Conservation (phyloP, 2,329 filamentous ascomycete genomes). For the Pezicula radicicola region DNA sequence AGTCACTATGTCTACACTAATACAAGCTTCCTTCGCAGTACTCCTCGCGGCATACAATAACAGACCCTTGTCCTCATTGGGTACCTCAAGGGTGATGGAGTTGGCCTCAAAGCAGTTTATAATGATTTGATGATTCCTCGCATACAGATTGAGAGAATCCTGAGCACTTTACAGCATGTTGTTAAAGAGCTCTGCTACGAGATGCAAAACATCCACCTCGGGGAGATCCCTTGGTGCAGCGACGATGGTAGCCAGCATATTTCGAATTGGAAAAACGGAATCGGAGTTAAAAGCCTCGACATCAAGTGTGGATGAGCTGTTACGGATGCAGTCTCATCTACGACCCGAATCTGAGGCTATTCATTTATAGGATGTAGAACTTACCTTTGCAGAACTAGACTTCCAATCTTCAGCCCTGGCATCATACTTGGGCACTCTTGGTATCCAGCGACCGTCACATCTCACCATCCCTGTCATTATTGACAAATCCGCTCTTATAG, state of each 20-base stretch:
- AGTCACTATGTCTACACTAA: neutral
- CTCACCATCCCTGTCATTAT: slow-evolving; percentile 6
- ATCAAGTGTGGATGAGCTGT: slow-evolving; percentile 5
- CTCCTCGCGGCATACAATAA: slow-evolving; percentile 32
- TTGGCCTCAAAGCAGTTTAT: too few species aligned
- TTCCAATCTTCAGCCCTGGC: slow-evolving; percentile 1
- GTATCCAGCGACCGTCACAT: slow-evolving; percentile 2
- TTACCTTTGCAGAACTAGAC: slow-evolving; percentile 10
- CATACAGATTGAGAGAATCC: too few species aligned
- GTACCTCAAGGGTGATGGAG: too few species aligned
- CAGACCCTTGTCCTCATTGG: slow-evolving; percentile 5
- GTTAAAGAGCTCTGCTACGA: too few species aligned
- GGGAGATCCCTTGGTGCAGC: too few species aligned
- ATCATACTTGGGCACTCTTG: neutral
- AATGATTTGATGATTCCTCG: too few species aligned
- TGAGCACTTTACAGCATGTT: too few species aligned
- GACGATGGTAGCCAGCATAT: neutral
- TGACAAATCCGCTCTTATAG: slow-evolving; percentile 17
- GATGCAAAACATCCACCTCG: too few species aligned
- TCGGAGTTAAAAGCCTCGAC: neutral
- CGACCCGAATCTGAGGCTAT: slow-evolving; percentile 6
- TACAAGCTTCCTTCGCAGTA: slow-evolving; percentile 36
- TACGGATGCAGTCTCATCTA: neutral
- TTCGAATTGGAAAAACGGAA: neutral
- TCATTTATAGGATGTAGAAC: slow-evolving; percentile 7